Percentiles rank a stretch among this genome's conserved stretches.
phyloP scores from a whole-genome alignment of 176 grass and related monocot species.

The Thalia dealbata region DNA sequence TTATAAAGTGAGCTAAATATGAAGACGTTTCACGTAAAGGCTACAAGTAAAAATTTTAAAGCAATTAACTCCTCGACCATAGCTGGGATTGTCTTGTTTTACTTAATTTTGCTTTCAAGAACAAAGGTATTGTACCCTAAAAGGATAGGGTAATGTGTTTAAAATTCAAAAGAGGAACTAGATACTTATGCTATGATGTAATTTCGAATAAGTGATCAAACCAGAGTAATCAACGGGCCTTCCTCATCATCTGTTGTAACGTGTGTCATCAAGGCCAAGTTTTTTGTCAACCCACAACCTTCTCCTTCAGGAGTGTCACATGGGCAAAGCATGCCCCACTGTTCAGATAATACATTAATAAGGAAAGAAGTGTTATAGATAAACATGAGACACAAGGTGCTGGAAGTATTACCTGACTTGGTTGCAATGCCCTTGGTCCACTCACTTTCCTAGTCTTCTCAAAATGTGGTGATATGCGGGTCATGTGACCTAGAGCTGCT shows the following conservation, averaged over 20 bases:
- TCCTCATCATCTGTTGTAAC: conserved; percentile 94
- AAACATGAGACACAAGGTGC: not conserved
- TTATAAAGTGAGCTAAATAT: no score
- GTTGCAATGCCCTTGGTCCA: conserved; percentile 94
- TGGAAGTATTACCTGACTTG: conserved; percentile 61
- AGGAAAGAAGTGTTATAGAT: not conserved
- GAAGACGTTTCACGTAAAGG: no score
- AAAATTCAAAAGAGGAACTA: not conserved
- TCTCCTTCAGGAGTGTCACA: conserved; percentile 99
- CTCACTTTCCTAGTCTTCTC: conserved; percentile 98
- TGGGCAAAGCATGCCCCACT: conserved; percentile 99
- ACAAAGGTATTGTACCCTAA: not conserved
- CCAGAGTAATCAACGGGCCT: conserved; percentile 64
- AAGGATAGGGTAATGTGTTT: not conserved
- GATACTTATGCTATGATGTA: conserved; percentile 9
- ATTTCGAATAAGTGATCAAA: conserved; percentile 29
- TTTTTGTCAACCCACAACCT: conserved; percentile 95
- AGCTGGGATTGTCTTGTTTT: no score
- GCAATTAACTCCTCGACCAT: not conserved
- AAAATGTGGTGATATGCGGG: conserved; percentile 94
- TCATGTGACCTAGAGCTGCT: conserved; percentile 88
- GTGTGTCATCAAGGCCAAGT: conserved; percentile 85
- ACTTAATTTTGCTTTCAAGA: not conserved
- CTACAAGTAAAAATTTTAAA: not conserved
- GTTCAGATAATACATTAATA: conserved; percentile 22